Evolutionary conservation across 108 stramenopile genomes (phyloP).

Genomic region (Cyclostephanos invisitatus): DNA sequence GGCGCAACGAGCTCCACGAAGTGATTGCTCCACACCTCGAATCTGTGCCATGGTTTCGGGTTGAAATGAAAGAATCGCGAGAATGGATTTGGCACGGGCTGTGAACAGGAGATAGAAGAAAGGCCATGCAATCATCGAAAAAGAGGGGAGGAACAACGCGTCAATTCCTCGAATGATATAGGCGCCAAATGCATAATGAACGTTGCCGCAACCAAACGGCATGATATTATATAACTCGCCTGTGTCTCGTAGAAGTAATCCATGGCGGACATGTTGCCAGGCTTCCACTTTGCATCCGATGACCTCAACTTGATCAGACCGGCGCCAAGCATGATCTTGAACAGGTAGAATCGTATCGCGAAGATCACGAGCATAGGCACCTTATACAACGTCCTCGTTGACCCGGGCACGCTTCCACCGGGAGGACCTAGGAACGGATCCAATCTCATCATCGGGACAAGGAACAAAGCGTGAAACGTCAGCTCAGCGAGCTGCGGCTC

Average conservation of each 20-base stretch:
- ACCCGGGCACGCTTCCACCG: background rate
- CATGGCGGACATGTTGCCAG: conserved; percentile 59
- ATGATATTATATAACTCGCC: conserved; percentile 16
- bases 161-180: background rate
- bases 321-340: conserved; percentile 76
- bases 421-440: conserved; percentile 40
- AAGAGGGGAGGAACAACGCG: background rate
- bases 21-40: conserved; percentile 66
- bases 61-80: conserved; percentile 59
- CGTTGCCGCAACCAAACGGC: background rate
- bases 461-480: conserved; percentile 64
- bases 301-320: conserved; percentile 64
- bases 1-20: conserved; percentile 72
- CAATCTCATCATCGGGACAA: conserved; percentile 62
- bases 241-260: conserved; percentile 75
- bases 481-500: conserved; percentile 70
- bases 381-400: background rate
- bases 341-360: conserved; percentile 59
- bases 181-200: background rate
- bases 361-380: conserved; percentile 50
- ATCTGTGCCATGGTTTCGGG: conserved; percentile 60
- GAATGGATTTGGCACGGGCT: conserved; percentile 69
- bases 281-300: conserved; percentile 61
- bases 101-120: background rate
- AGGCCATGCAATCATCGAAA: background rate